Percentiles rank a stretch among this genome's conserved stretches.
Conservation (phyloP, 768 basidiomycete genomes). For the Trametopsis cervina region DNA sequence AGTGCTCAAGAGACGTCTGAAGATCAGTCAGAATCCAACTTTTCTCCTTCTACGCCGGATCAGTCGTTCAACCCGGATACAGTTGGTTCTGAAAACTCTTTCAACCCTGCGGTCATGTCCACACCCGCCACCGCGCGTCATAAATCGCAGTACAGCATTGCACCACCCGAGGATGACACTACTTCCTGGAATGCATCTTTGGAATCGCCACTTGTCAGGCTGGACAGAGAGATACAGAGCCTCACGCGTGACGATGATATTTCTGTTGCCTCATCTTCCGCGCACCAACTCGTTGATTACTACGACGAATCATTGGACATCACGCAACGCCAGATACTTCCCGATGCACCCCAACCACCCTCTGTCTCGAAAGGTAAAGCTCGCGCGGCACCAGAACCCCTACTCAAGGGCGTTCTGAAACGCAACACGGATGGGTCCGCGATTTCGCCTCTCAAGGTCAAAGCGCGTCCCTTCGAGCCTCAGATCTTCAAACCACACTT, state of each 20-base stretch:
- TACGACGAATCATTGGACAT: constrained; percentile 21
- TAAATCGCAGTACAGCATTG: constrained; percentile 30
- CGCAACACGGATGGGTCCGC: constrained; percentile 31
- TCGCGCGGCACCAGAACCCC: constrained; percentile 33
- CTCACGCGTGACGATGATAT: constrained; percentile 39
- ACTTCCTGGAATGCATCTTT: constrained; percentile 70
- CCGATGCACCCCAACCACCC: background rate
- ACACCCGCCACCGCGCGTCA: constrained; percentile 56
- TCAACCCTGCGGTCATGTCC: constrained; percentile 73
- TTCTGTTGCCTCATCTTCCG: constrained; percentile 16
- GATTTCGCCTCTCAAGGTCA: constrained; percentile 48
- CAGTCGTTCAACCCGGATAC: constrained; percentile 34
- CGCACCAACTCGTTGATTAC: constrained; percentile 14
- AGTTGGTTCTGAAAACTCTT: constrained; percentile 60
- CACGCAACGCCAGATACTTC: constrained; percentile 17
- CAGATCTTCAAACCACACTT: constrained; percentile 58
- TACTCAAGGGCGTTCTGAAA: constrained; percentile 44
- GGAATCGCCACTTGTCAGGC: constrained; percentile 65
- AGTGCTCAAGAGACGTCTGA: constrained; percentile 18
- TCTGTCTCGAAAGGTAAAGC: constrained; percentile 34
- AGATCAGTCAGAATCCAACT: constrained; percentile 14
- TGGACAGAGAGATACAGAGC: constrained; percentile 55
- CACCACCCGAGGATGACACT: constrained; percentile 32
- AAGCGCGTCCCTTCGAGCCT: constrained; percentile 50
- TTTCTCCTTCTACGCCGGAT: constrained; percentile 15